Evolutionary conservation across 2,329 filamentous ascomycete species (phyloP), one percentile per base, ranked within the genome.

Genomic region (Diaporthe caulivora): DNA sequence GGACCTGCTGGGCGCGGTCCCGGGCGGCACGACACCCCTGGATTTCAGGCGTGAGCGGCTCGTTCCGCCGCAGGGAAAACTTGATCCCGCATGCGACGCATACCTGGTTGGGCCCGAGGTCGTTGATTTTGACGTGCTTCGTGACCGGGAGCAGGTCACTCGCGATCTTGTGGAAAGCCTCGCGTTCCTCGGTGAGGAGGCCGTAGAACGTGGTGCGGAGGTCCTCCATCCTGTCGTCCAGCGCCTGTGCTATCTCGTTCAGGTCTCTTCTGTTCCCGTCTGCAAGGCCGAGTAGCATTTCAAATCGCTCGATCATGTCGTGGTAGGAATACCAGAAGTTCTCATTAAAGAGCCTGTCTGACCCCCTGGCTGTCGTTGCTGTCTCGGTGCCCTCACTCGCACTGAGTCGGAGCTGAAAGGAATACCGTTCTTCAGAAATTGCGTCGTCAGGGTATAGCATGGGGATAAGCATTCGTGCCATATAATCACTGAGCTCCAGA

Each of bases 91-190:
- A 53, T 31, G 26, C 31, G 47, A 18, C 26, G 31, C 62, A 67
- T n/a, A 1, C 7, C 3, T 31, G n/a, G n/a, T 53, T 4, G 3
- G 6, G 18, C 13, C 37, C 40, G n/a, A 67, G 62, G 8, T 44
- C 62, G 15, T 40, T 29, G 6, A 18, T 53, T 1, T 11, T 15
- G 62, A 53, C 31, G n/a, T 53, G 15, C 21, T 53, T 53, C 3
- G n/a, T 40, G 31, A 53, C 31, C 8, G 62, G 62, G 18, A 67
- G 62, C 47, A 67, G n/a, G 31, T 67, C 62, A 13, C 29, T 26
- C 31, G 47, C n/a, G n/a, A 67, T 40, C 9, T 3, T 4, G 47
- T 53, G 15, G 31, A 67, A 67, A 4, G 31, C 9, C 26, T 11
- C 47, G n/a, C 62, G 62, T n/a, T 67, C 62, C 15, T 37, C 31